Evolutionary conservation across 768 basidiomycete species (phyloP), one percentile per base, ranked within the genome.

Genomic region (Kwoniella sp.): DNA sequence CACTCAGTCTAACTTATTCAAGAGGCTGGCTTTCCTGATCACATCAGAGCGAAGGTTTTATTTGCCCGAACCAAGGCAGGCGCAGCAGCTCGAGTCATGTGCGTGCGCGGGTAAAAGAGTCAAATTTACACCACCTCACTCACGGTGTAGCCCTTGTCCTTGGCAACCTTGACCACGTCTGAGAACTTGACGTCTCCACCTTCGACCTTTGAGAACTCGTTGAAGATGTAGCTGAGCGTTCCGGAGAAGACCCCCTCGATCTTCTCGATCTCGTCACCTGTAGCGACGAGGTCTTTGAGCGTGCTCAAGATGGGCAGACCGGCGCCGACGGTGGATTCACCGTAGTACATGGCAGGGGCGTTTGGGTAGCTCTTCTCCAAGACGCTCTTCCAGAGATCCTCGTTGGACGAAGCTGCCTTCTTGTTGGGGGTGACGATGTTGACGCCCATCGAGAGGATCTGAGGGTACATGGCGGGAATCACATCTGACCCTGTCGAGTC

Each of bases 221-320:
- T 98, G 86, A 99, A 99, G 83, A 99, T 98, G 83, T 98, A 99
- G 78, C 90, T 92, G 85, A 99, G 87, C 2, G 96, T 99, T 9
- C 96, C 96, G 4, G 91, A 93, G 81, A 99, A 92, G 23, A 98
- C 96, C 41, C 96, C 96, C 81, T 99, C 96, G 70, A 98, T 91
- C 84, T 92, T 95, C 73, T 85, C 82, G 67, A 95, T 83, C 89
- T 91, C 90, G 79, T 99, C 96, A 1, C 95, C 96, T 11, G 93
- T 96, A 37, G 86, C 85, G 7, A 98, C 87, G 63, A 99, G 82
- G 78, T 98, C 96, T 77, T 92, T 93, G 72, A 99, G 82, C 9
- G 95, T 94, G 38, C 88, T 88, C 41, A 99, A 86, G 72, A 98
- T 87, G 15, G 96, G 96, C 69, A 99, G 79, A 20, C 96, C 96